Conservation (phyloP, 306 rosid genomes). For the Citrullus amarus region DNA sequence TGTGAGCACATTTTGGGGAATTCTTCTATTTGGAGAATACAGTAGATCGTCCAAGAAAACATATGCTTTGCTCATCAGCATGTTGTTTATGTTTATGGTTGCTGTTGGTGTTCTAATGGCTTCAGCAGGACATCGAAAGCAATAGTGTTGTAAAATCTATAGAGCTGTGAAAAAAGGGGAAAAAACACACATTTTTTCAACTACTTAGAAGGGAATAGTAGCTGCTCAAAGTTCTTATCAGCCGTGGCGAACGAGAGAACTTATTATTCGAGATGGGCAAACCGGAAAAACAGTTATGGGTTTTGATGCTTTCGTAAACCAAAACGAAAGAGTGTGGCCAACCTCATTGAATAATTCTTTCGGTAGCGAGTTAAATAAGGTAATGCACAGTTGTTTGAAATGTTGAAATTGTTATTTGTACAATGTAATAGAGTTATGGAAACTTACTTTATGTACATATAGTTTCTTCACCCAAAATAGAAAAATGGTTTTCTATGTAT, state of each 20-base stretch:
- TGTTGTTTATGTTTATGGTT: constrained; percentile 63
- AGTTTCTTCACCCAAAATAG: too few species aligned
- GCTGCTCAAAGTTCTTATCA: background rate
- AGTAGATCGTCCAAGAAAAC: constrained; percentile 69
- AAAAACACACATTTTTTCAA: background rate
- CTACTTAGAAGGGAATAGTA: background rate
- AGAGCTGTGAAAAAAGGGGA: background rate
- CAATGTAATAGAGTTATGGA: background rate
- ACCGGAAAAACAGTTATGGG: background rate
- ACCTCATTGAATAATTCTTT: too few species aligned
- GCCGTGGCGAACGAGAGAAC: background rate
- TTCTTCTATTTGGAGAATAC: constrained; percentile 72
- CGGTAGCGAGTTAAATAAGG: background rate
- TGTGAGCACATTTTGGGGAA: constrained; percentile 87
- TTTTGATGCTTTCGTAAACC: background rate
- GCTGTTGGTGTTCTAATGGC: constrained; percentile 73
- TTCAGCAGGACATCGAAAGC: constrained; percentile 74
- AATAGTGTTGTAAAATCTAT: background rate
- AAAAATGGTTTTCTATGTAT: too few species aligned
- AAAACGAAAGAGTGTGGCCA: background rate
- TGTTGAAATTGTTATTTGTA: background rate
- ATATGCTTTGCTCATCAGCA: constrained; percentile 41
- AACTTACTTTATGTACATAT: background rate
- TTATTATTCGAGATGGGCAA: background rate
- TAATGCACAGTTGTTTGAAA: background rate